These are phyloP conservation scores for Dillenia suffruticosa DNA, from an alignment of 164 flowering plant species.

Conservation along the genomic window DNA sequence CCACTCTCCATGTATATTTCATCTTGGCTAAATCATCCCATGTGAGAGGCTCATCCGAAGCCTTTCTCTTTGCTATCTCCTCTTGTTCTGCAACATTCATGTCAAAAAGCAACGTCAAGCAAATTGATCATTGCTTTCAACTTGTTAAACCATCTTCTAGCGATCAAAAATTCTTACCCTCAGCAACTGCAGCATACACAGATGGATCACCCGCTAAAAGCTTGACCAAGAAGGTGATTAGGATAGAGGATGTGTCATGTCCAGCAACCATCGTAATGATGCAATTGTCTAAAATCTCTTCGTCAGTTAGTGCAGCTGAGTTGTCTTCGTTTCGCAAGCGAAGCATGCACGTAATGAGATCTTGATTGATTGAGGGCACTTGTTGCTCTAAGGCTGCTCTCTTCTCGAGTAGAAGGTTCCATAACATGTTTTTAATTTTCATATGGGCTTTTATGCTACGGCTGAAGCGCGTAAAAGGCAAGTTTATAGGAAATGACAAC, in stretches of 20 bases:
- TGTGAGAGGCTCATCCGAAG: slow-evolving; percentile 37
- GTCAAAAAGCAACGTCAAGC: background rate
- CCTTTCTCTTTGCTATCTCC: slow-evolving; percentile 26
- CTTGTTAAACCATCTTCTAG: background rate
- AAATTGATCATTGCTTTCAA: background rate
- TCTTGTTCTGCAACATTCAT: slow-evolving; percentile 28
- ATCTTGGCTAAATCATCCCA: slow-evolving; percentile 73
- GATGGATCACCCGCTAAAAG: slow-evolving; percentile 33
- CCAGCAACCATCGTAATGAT: slow-evolving; percentile 58
- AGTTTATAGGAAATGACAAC: slow-evolving; percentile 63
- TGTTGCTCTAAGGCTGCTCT: slow-evolving; percentile 22
- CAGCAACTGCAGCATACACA: slow-evolving; percentile 20
- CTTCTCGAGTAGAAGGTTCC: slow-evolving; percentile 34
- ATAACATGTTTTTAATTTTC: slow-evolving; percentile 23
- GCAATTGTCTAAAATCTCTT: slow-evolving; percentile 54
- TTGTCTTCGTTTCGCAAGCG: slow-evolving; percentile 20
- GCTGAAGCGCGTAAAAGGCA: slow-evolving; percentile 62
- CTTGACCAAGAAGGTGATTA: slow-evolving; percentile 47
- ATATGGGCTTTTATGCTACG: slow-evolving; percentile 46
- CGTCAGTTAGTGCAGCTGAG: slow-evolving; percentile 26
- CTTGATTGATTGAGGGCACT: slow-evolving; percentile 35
- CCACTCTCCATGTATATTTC: slow-evolving; percentile 80
- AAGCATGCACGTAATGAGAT: slow-evolving; percentile 56
- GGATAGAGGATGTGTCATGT: slow-evolving; percentile 44
- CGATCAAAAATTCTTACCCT: slow-evolving; percentile 9